Percentiles rank a stretch among this genome's conserved stretches.
Evolutionary conservation across 352 stramenopile genomes (phyloP).

Genomic region (Aphanomyces astaci): DNA sequence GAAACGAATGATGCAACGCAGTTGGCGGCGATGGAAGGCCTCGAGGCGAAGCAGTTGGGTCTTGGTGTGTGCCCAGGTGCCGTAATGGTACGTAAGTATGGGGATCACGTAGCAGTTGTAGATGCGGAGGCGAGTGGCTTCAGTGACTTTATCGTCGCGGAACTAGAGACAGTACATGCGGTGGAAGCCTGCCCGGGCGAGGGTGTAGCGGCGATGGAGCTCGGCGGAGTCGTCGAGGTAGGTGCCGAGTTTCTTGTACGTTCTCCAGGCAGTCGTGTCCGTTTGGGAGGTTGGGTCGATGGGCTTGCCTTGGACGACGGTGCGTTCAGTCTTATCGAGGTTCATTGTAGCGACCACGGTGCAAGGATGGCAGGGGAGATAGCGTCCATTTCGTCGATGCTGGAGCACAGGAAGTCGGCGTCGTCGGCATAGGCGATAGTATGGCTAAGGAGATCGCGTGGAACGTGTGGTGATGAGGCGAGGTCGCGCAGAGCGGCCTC

Average conservation of each 20-base stretch:
- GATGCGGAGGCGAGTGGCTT: slow-evolving; percentile 14
- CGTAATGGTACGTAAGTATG: slow-evolving; percentile 17
- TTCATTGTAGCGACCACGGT: slow-evolving; percentile 14
- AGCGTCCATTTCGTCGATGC: neutral
- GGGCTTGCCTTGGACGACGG: slow-evolving; percentile 17
- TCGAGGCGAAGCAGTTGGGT: neutral
- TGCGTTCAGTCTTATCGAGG: slow-evolving; percentile 9
- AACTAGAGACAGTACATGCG: neutral
- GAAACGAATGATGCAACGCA: neutral
- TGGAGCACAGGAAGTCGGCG: slow-evolving; percentile 11
- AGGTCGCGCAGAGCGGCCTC: slow-evolving; percentile 9
- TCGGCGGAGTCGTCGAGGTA: neutral
- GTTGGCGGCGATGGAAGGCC: neutral
- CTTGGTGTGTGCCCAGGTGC: neutral
- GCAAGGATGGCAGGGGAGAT: slow-evolving; percentile 6
- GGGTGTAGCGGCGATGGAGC: neutral
- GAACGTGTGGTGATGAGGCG: no score
- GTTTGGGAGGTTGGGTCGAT: no score
- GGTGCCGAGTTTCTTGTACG: neutral
- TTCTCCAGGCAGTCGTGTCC: no score
- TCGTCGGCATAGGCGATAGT: slow-evolving; percentile 20
- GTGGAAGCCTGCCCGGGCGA: neutral
- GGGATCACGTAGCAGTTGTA: slow-evolving; percentile 24
- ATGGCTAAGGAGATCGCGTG: slow-evolving; percentile 3
- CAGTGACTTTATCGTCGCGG: neutral